phyloP scores from a whole-genome alignment of 2,329 filamentous ascomycete genomes.

The Fusarium sp. region DNA sequence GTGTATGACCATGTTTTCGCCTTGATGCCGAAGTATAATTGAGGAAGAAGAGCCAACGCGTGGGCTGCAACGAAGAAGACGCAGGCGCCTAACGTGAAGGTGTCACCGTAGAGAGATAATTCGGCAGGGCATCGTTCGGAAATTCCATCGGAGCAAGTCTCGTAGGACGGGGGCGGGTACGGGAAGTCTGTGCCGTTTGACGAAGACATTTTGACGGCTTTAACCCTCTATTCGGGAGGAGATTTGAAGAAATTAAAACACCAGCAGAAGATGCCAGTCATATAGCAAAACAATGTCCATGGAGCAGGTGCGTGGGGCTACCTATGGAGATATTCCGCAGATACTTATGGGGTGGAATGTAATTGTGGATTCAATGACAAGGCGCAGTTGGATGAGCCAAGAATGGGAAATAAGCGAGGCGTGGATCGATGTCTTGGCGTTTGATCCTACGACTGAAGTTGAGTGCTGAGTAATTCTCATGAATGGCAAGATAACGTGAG shows the following conservation, averaged over 20 bases:
- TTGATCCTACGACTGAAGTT: background rate
- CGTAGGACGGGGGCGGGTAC: conserved; percentile 23
- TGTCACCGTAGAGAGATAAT: conserved; percentile 40
- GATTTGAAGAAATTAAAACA: background rate
- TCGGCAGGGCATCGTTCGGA: conserved; percentile 37
- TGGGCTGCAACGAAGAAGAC: conserved; percentile 52
- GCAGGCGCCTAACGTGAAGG: conserved; percentile 40
- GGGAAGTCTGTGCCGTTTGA: conserved; percentile 7
- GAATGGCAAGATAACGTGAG: too few species aligned
- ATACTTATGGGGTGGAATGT: conserved; percentile 4
- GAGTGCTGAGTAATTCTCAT: background rate
- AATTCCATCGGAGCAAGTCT: conserved; percentile 20
- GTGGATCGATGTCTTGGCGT: conserved; percentile 19
- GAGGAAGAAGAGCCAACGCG: conserved; percentile 47
- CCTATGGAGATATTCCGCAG: conserved; percentile 1
- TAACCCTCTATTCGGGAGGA: background rate
- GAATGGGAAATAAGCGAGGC: conserved; percentile 15
- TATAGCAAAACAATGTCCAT: background rate
- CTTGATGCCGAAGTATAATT: conserved; percentile 48
- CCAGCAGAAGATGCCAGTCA: background rate
- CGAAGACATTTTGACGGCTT: conserved; percentile 14
- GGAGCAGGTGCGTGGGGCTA: background rate
- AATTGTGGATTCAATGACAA: background rate
- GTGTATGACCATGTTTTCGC: conserved; percentile 54
- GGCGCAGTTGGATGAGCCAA: conserved; percentile 25